A percentile compares a stretch with the other conserved stretches of the same genome.
phyloP scores from a whole-genome alignment of 768 basidiomycete genomes.

The Suillus clintonianus region DNA sequence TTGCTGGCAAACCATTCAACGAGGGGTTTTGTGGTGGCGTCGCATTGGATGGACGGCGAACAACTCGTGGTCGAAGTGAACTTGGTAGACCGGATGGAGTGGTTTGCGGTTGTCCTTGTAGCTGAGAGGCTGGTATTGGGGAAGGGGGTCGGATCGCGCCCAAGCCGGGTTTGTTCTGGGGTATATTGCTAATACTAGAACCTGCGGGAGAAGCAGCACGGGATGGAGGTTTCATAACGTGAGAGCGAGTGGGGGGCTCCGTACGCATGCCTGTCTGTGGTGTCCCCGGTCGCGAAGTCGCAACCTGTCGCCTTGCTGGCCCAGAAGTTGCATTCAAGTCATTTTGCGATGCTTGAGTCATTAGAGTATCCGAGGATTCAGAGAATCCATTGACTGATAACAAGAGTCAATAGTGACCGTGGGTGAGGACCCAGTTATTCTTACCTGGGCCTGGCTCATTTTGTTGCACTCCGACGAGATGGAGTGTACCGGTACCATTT shows the following conservation, averaged over 20 bases:
- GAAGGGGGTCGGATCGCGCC: constrained; percentile 10
- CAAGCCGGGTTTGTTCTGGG: constrained; percentile 25
- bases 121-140: constrained; percentile 26
- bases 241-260: constrained; percentile 23
- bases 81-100: constrained; percentile 25
- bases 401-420: neutral
- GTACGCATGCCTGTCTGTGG: constrained; percentile 2
- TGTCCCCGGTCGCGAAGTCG: constrained; percentile 7
- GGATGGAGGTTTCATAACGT: constrained; percentile 28
- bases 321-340: constrained; percentile 1
- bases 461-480: constrained; percentile 60
- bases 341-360: constrained; percentile 18
- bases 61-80: constrained; percentile 36
- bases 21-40: constrained; percentile 32
- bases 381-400: constrained; percentile 16
- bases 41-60: constrained; percentile 48
- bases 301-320: constrained; percentile 4
- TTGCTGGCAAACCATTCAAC: constrained; percentile 24
- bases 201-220: constrained; percentile 44
- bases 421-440: constrained; percentile 13
- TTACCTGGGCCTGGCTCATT: constrained; percentile 37
- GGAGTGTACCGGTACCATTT: constrained; percentile 45
- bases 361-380: constrained; percentile 14
- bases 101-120: constrained; percentile 19
- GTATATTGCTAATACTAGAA: constrained; percentile 23